A percentile compares a stretch with the other conserved stretches of the same genome.
These are phyloP conservation scores for Scytalidium lignicola DNA, from an alignment of 2,329 filamentous ascomycete genomes.

Conservation along the genomic window DNA sequence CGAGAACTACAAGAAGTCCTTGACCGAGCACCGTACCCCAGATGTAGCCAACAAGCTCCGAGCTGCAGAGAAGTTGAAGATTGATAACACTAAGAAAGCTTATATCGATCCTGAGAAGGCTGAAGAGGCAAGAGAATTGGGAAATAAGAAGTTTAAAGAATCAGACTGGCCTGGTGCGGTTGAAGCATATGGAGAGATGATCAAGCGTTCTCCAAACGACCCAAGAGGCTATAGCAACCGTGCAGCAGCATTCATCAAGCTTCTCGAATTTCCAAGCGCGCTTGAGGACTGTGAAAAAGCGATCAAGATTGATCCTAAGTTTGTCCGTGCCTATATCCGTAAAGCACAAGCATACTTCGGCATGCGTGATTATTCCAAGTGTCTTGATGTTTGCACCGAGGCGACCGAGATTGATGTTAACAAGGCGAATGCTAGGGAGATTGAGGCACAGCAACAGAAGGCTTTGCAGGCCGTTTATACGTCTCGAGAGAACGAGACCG, in stretches of 20 bases:
- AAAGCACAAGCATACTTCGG: constrained; percentile 94
- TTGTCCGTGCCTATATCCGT: constrained; percentile 93
- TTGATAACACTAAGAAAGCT: constrained; percentile 66
- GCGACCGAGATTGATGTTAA: constrained; percentile 70
- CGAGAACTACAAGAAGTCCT: constrained; percentile 84
- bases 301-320: constrained; percentile 84
- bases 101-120: constrained; percentile 91
- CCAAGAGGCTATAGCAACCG: constrained; percentile 96
- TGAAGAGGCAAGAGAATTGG: constrained; percentile 89
- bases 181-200: constrained; percentile 92
- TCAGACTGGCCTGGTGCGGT: constrained; percentile 93
- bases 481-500: constrained; percentile 87
- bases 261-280: constrained; percentile 91
- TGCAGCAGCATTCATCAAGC: constrained; percentile 92
- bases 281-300: constrained; percentile 89
- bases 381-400: constrained; percentile 81
- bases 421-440: constrained; percentile 81
- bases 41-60: constrained; percentile 92
- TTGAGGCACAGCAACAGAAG: constrained; percentile 92
- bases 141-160: constrained; percentile 96
- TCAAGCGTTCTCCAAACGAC: constrained; percentile 89
- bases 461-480: constrained; percentile 85
- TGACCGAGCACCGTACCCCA: constrained; percentile 94
- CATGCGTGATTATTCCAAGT: constrained; percentile 98
- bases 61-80: constrained; percentile 80